Conservation (phyloP, 140 eudicot species). For the Ambrosia hybrid region DNA sequence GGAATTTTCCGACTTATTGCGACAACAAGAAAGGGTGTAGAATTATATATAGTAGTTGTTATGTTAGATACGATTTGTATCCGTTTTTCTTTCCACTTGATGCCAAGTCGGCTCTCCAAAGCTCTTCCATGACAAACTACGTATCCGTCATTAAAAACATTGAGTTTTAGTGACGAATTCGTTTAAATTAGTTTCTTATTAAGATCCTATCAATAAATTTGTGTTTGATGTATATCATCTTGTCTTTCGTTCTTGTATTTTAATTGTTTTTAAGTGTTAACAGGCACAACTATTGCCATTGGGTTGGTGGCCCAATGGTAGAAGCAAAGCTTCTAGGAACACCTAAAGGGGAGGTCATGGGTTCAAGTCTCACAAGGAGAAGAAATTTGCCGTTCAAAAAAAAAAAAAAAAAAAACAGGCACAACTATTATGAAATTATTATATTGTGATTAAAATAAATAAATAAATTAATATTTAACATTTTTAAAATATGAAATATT, state of each 20-base stretch:
- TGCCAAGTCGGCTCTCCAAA: constrained; percentile 26
- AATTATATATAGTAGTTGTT: constrained; percentile 72
- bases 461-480: too few relatives aligned
- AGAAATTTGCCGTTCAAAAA: too few relatives aligned
- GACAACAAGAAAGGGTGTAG: constrained; percentile 66
- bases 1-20: constrained; percentile 49
- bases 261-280: not conserved
- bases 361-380: too few relatives aligned
- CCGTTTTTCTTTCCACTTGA: constrained; percentile 85
- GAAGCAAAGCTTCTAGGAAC: too few relatives aligned
- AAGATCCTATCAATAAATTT: constrained; percentile 10
- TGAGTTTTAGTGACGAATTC: constrained; percentile 20
- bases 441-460: too few relatives aligned
- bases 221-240: not conserved
- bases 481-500: too few relatives aligned
- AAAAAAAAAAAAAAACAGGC: too few relatives aligned
- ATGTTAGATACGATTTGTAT: constrained; percentile 73
- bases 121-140: constrained; percentile 32
- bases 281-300: too few relatives aligned
- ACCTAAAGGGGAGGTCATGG: too few relatives aligned
- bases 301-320: too few relatives aligned
- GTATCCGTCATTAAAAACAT: constrained; percentile 24
- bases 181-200: not conserved
- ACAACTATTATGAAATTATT: too few relatives aligned
- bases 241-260: too few relatives aligned